A percentile compares a stretch with the other conserved stretches of the same genome.
These are phyloP conservation scores for Penicillium sp. DNA, from an alignment of 2,329 filamentous ascomycete species.

Conservation along the genomic window DNA sequence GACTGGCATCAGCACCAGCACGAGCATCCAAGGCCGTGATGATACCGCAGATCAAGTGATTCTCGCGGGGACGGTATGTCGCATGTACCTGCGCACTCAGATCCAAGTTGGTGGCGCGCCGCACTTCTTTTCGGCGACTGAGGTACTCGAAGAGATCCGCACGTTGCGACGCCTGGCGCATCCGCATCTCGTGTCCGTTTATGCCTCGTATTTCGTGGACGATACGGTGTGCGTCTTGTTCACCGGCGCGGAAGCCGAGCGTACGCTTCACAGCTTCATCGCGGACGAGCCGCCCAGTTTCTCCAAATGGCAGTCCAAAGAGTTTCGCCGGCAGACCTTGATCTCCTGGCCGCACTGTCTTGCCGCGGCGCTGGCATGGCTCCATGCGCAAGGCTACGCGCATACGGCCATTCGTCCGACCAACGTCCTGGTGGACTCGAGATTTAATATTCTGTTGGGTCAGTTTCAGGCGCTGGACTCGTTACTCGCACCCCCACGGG, in stretches of 20 bases:
- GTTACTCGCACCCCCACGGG: slow-evolving; percentile 48
- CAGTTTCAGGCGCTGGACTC: slow-evolving; percentile 53
- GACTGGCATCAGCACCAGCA: slow-evolving; percentile 26
- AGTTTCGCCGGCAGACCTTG: slow-evolving; percentile 36
- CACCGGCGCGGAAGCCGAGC: slow-evolving; percentile 34
- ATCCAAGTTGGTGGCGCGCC: slow-evolving; percentile 34
- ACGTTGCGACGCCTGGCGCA: slow-evolving; percentile 37
- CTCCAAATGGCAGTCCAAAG: slow-evolving; percentile 35
- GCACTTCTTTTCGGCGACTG: slow-evolving; percentile 35
- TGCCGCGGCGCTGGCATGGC: slow-evolving; percentile 49
- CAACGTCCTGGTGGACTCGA: slow-evolving; percentile 54
- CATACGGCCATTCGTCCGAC: slow-evolving; percentile 56
- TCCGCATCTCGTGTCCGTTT: slow-evolving; percentile 41
- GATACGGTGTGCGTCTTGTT: slow-evolving; percentile 41
- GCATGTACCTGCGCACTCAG: slow-evolving; percentile 34
- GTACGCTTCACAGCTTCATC: slow-evolving; percentile 39
- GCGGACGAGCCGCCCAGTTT: slow-evolving; percentile 39
- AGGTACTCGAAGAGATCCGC: slow-evolving; percentile 37
- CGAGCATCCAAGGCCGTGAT: slow-evolving; percentile 29
- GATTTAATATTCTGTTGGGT: slow-evolving; percentile 52
- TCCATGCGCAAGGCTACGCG: slow-evolving; percentile 50
- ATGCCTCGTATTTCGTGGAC: slow-evolving; percentile 41
- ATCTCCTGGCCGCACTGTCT: slow-evolving; percentile 47
- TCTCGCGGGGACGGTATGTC: slow-evolving; percentile 32
- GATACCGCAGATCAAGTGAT: slow-evolving; percentile 36